A percentile compares a stretch with the other conserved stretches of the same genome.
Evolutionary conservation across 1,139 yeast genomes (phyloP).

Genomic region (Lipomyces yarrowii): DNA sequence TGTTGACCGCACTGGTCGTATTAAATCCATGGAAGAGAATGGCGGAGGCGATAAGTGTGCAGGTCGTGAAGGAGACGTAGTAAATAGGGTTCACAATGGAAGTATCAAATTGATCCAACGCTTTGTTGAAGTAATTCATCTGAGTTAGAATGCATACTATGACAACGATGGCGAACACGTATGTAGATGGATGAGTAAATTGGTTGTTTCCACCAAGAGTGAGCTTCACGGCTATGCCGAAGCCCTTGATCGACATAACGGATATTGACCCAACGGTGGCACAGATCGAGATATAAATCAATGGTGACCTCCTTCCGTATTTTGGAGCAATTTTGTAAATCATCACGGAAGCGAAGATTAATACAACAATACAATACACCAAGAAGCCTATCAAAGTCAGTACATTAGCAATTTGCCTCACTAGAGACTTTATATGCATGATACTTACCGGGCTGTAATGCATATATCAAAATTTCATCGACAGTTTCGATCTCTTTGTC

Average conservation of each 20-base stretch:
- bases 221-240: constrained; percentile 87
- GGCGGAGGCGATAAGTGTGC: constrained; percentile 83
- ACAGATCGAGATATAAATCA: constrained; percentile 88
- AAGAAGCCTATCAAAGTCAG: constrained; percentile 51
- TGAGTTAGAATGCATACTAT: constrained; percentile 83
- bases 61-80: constrained; percentile 90
- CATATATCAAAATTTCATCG: constrained; percentile 82
- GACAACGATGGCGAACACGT: constrained; percentile 76
- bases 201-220: constrained; percentile 89
- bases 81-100: constrained; percentile 89
- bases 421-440: not conserved
- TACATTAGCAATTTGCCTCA: not conserved
- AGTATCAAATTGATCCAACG: constrained; percentile 89
- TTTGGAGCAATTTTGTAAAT: constrained; percentile 81
- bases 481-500: constrained; percentile 88
- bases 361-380: constrained; percentile 63
- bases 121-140: constrained; percentile 93
- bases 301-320: constrained; percentile 80
- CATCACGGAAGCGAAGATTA: constrained; percentile 71
- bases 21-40: constrained; percentile 86
- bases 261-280: constrained; percentile 89
- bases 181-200: constrained; percentile 81
- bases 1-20: constrained; percentile 77
- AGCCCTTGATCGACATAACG: constrained; percentile 90
- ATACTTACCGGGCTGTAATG: constrained; percentile 64